Percentiles rank a stretch among this genome's conserved stretches.
Evolutionary conservation across 495 filamentous ascomycete species (phyloP).

Genomic region (Astrothelium macrocarpum): DNA sequence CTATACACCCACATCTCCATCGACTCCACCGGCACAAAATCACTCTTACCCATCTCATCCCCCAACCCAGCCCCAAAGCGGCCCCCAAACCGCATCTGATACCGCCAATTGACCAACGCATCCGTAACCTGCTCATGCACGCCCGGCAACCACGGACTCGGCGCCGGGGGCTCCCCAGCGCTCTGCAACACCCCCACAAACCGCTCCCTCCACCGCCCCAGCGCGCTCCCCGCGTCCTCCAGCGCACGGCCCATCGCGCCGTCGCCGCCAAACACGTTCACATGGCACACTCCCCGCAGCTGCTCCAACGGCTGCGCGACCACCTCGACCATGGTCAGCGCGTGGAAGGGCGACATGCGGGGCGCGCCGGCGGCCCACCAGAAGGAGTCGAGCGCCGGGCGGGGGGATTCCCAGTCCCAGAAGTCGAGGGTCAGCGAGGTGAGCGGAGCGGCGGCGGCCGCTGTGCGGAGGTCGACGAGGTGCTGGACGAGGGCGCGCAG

Average conservation of each 20-base stretch:
- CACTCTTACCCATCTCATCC: not conserved
- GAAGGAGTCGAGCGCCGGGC: slow-evolving; percentile 8
- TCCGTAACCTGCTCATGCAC: not conserved
- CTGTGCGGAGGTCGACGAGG: not conserved
- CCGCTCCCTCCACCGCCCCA: not conserved
- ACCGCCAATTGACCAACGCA: not conserved
- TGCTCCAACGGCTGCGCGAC: slow-evolving; percentile 12
- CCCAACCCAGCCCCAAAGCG: not conserved
- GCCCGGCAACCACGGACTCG: not conserved
- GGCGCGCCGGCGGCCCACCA: slow-evolving; percentile 12
- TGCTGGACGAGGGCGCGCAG: not conserved
- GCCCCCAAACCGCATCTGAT: not conserved
- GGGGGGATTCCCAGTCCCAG: too few relatives aligned
- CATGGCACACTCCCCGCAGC: not conserved
- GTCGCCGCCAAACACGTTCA: too few relatives aligned
- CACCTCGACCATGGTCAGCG: slow-evolving; percentile 14
- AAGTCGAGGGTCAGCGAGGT: too few relatives aligned
- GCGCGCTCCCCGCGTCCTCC: too few relatives aligned
- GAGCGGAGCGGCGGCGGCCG: not conserved
- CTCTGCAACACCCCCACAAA: too few relatives aligned
- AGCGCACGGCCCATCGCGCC: too few relatives aligned
- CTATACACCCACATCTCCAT: not conserved
- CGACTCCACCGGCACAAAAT: not conserved
- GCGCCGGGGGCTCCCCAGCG: not conserved
- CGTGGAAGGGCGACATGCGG: slow-evolving; percentile 11